Evolutionary conservation across 495 filamentous ascomycete genomes (phyloP).

Genomic region (Endocarpon pusillum): DNA sequence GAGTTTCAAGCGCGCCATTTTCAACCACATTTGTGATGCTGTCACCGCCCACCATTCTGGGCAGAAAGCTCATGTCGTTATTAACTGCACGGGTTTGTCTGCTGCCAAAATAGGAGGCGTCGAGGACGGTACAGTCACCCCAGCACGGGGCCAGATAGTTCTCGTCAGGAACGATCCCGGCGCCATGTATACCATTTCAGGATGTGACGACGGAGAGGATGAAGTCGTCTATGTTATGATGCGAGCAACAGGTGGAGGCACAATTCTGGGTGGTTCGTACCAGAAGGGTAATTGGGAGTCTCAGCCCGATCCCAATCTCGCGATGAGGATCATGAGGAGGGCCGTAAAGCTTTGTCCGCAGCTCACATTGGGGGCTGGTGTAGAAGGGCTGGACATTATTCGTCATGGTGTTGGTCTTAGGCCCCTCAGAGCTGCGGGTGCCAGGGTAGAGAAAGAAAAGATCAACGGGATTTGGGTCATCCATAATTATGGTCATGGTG

Average conservation of each 20-base stretch:
- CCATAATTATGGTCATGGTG: conserved; percentile 93
- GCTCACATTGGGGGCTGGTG: conserved; percentile 58
- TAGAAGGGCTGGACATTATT: conserved; percentile 68
- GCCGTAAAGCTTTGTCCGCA: conserved; percentile 53
- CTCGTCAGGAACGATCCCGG: conserved; percentile 69
- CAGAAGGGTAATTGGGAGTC: conserved; percentile 71
- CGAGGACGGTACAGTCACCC: conserved; percentile 52
- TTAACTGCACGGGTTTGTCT: conserved; percentile 79
- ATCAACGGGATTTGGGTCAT: conserved; percentile 59
- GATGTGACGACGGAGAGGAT: conserved; percentile 64
- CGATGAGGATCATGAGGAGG: conserved; percentile 78
- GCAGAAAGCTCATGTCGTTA: conserved; percentile 44
- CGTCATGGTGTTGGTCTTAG: conserved; percentile 79
- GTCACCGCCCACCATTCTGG: conserved; percentile 44
- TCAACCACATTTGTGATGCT: conserved; percentile 61
- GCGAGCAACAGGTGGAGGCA: conserved; percentile 62
- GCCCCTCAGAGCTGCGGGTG: conserved; percentile 57
- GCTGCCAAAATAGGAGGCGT: conserved; percentile 68
- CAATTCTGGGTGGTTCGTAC: conserved; percentile 77
- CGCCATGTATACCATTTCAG: conserved; percentile 51
- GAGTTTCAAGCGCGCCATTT: conserved; percentile 37
- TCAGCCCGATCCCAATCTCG: conserved; percentile 63
- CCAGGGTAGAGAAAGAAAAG: conserved; percentile 67
- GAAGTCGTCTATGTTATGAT: conserved; percentile 85
- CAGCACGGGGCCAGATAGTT: conserved; percentile 74